Percentiles rank a stretch among this genome's conserved stretches.
phyloP scores from a whole-genome alignment of 257 asterid species.

The Solanum corneliomulleri region DNA sequence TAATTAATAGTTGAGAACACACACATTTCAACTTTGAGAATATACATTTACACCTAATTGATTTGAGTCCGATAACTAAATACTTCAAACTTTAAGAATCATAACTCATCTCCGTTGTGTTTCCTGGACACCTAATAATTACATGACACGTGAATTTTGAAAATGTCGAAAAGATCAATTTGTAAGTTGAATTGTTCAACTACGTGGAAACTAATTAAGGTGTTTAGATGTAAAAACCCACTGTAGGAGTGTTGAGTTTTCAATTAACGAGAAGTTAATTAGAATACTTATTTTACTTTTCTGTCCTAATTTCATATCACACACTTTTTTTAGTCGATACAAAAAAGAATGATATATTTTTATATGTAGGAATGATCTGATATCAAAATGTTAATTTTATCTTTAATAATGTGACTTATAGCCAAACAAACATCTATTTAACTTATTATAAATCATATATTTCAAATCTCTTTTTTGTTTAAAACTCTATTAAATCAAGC shows the following conservation, averaged over 20 bases:
- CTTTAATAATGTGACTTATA: too few species aligned
- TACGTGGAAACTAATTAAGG: not conserved
- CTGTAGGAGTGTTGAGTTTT: not conserved
- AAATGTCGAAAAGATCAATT: not conserved
- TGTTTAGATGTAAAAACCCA: not conserved
- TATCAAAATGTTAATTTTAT: not conserved
- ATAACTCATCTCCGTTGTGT: too few species aligned
- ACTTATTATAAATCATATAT: too few species aligned
- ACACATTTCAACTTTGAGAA: too few species aligned
- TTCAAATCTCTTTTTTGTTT: too few species aligned
- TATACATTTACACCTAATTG: too few species aligned
- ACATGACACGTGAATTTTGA: not conserved
- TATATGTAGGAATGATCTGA: not conserved
- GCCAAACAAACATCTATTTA: not conserved
- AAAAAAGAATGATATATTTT: not conserved
- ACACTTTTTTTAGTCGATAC: not conserved
- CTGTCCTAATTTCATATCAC: not conserved
- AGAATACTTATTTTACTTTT: not conserved
- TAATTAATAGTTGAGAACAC: too few species aligned
- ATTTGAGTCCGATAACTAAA: too few species aligned
- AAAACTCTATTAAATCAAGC: too few species aligned
- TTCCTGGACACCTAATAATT: fast-evolving
- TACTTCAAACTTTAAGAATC: too few species aligned
- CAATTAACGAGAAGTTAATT: not conserved
- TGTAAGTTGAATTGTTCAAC: not conserved